Percentiles rank a stretch among this genome's conserved stretches.
phyloP scores from a whole-genome alignment of 2,329 filamentous ascomycete genomes.

The Sporothrix luriei region DNA sequence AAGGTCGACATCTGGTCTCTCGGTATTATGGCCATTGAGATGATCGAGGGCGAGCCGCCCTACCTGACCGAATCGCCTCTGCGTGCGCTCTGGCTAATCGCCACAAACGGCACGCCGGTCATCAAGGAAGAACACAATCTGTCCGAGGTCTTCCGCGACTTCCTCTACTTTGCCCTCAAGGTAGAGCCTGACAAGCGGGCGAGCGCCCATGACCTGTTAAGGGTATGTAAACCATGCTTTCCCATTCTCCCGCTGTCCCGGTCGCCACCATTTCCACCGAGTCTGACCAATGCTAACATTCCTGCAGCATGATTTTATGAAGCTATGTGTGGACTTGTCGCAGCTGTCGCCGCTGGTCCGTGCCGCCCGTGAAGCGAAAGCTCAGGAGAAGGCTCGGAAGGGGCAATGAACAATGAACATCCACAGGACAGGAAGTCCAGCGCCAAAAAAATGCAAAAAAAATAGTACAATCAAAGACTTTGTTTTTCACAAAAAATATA shows the following conservation, averaged over 20 bases:
- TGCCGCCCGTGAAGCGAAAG: constrained; percentile 80
- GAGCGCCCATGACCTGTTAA: constrained; percentile 88
- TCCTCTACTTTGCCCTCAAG: constrained; percentile 88
- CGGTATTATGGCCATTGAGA: constrained; percentile 99
- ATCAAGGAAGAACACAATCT: constrained; percentile 92
- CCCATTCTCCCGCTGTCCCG: constrained; percentile 27
- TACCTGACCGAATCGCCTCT: constrained; percentile 95
- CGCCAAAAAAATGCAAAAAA: neutral
- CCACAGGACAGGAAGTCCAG: neutral
- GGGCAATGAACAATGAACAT: constrained; percentile 45
- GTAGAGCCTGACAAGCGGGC: constrained; percentile 97
- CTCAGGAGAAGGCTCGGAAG: constrained; percentile 79
- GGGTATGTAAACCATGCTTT: constrained; percentile 62
- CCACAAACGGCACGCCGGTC: constrained; percentile 90
- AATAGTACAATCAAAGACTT: neutral
- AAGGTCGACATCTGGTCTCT: constrained; percentile 99
- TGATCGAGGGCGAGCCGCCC: constrained; percentile 98
- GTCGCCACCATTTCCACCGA: too few relatives aligned
- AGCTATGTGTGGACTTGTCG: constrained; percentile 69
- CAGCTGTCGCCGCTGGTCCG: constrained; percentile 85
- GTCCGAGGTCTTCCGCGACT: constrained; percentile 82
- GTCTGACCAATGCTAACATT: constrained; percentile 35
- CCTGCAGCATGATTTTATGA: constrained; percentile 76
- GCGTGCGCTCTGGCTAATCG: constrained; percentile 91
- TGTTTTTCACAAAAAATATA: neutral